Percentiles rank a stretch among this genome's conserved stretches.
phyloP scores from a whole-genome alignment of 2,329 filamentous ascomycete species.

The Fusarium sarcochroum region DNA sequence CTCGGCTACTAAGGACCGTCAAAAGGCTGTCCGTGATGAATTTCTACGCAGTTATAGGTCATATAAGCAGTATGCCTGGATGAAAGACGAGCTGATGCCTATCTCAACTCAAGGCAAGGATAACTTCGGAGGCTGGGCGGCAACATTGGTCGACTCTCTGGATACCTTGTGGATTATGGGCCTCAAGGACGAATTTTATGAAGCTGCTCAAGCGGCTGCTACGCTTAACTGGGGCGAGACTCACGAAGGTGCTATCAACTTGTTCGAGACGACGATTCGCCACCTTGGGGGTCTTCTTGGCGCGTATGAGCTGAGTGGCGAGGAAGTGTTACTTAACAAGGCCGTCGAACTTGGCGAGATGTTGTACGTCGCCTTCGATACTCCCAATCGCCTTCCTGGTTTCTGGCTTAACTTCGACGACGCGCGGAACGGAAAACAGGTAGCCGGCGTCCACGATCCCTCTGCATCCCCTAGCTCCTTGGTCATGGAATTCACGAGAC shows the following conservation, averaged over 20 bases:
- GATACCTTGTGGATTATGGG: too few species aligned
- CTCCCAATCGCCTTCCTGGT: conserved; percentile 65
- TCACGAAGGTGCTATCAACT: conserved; percentile 58
- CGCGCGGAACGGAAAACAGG: conserved; percentile 61
- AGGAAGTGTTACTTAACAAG: conserved; percentile 36
- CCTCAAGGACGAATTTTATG: conserved; percentile 46
- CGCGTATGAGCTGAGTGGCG: conserved; percentile 65
- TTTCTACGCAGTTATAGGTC: too few species aligned
- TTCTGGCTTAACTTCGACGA: conserved; percentile 62
- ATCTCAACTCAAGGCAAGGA: too few species aligned
- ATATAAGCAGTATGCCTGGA: too few species aligned
- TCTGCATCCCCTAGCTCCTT: conserved; percentile 73
- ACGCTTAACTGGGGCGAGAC: conserved; percentile 67
- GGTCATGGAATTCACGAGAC: conserved; percentile 80
- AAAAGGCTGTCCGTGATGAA: conserved; percentile 41
- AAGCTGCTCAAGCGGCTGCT: conserved; percentile 65
- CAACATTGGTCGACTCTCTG: too few species aligned
- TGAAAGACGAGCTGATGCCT: too few species aligned
- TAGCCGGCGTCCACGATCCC: conserved; percentile 64
- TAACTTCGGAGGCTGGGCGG: too few species aligned
- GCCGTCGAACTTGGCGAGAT: conserved; percentile 59
- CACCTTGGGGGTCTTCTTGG: conserved; percentile 66
- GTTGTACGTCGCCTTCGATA: conserved; percentile 68
- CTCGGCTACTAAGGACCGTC: conserved; percentile 49
- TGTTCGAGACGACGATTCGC: conserved; percentile 70